Conservation (phyloP, 2,329 filamentous ascomycete genomes). For the Monilinia laxa region DNA sequence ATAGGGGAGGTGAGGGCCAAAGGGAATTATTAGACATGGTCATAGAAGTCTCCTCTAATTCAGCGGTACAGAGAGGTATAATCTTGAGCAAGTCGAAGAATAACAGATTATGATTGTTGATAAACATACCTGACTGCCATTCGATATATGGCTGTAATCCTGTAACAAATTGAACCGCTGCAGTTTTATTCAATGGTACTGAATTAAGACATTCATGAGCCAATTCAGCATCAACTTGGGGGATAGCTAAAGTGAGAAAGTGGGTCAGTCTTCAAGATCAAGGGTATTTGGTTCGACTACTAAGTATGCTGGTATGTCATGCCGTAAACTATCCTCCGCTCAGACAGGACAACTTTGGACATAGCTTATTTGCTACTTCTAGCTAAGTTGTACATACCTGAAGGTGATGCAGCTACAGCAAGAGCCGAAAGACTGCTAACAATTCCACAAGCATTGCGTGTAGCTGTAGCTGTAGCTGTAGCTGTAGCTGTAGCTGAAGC, state of each 20-base stretch:
- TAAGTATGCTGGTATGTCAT: neutral
- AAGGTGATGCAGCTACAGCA: slow-evolving; percentile 30
- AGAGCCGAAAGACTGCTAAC: slow-evolving; percentile 35
- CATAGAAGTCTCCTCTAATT: neutral
- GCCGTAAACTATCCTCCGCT: neutral
- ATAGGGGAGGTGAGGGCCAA: neutral
- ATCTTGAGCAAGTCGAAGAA: neutral
- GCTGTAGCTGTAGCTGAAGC: slow-evolving; percentile 9
- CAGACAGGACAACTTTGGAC: too few species aligned
- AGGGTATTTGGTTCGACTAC: neutral
- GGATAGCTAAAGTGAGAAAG: slow-evolving; percentile 30
- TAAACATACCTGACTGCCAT: slow-evolving; percentile 37
- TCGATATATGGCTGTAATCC: slow-evolving; percentile 37
- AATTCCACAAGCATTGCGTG: slow-evolving; percentile 32
- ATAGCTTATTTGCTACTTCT: neutral
- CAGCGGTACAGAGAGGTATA: neutral
- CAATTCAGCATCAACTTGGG: slow-evolving; percentile 35
- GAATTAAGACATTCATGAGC: slow-evolving; percentile 39
- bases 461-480: too few species aligned
- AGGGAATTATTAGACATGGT: neutral
- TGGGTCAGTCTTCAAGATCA: slow-evolving; percentile 13
- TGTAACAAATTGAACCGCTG: slow-evolving; percentile 34
- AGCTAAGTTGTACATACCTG: slow-evolving; percentile 27
- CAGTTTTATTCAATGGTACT: slow-evolving; percentile 35
- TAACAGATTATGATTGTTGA: neutral